A percentile compares a stretch with the other conserved stretches of the same genome.
Conservation (phyloP, 192 early-diverging fungal genomes). For the Chytriomyces sp. region DNA sequence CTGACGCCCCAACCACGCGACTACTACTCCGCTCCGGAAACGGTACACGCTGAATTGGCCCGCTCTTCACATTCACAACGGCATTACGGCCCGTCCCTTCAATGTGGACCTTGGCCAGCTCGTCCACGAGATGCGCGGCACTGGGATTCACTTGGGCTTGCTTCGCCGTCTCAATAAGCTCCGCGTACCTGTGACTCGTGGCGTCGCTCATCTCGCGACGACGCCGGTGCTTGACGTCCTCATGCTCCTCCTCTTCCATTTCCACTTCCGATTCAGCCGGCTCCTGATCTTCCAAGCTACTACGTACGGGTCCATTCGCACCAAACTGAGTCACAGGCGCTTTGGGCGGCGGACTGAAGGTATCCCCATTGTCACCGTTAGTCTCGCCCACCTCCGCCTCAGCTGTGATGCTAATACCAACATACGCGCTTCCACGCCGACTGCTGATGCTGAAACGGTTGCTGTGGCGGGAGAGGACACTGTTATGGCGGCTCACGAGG, state of each 20-base stretch:
- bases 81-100: background rate
- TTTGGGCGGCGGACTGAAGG: background rate
- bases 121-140: background rate
- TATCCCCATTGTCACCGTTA: background rate
- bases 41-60: too few relatives aligned
- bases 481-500: background rate
- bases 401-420: background rate
- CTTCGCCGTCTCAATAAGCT: background rate
- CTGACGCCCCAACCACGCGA: too few relatives aligned
- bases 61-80: background rate
- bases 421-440: slow-evolving; percentile 12
- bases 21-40: too few relatives aligned
- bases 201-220: background rate
- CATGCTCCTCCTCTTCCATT: slow-evolving; percentile 11
- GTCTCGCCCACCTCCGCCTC: background rate
- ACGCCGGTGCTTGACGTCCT: background rate
- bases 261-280: too few relatives aligned
- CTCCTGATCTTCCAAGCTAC: background rate
- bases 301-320: slow-evolving; percentile 8
- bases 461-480: background rate
- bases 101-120: background rate
- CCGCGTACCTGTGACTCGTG: background rate
- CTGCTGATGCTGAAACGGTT: slow-evolving; percentile 14
- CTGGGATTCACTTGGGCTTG: background rate
- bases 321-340: slow-evolving; percentile 18